A percentile compares a stretch with the other conserved stretches of the same genome.
phyloP scores from a whole-genome alignment of 257 asterid genomes.

The Plantago major region DNA sequence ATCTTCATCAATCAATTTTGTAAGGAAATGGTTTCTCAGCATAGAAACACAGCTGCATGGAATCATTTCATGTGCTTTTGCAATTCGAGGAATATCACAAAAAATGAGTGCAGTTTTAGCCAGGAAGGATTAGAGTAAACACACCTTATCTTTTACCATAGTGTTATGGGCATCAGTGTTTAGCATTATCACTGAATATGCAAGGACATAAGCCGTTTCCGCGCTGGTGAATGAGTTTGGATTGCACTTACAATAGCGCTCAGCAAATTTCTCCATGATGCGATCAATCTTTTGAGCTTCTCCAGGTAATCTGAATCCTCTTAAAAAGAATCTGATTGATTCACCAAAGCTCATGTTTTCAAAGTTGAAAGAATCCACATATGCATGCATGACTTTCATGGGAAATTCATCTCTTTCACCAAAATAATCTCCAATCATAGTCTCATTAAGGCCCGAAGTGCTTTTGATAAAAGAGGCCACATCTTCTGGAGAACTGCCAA shows the following conservation, averaged over 20 bases:
- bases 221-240: constrained; percentile 90
- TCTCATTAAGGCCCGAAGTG: constrained; percentile 83
- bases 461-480: constrained; percentile 85
- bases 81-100: constrained; percentile 14
- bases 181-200: constrained; percentile 97
- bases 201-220: constrained; percentile 97
- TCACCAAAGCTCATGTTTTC: constrained; percentile 89
- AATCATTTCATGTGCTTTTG: constrained; percentile 4
- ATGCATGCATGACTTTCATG: constrained; percentile 96
- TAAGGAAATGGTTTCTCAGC: constrained; percentile 1
- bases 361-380: constrained; percentile 93
- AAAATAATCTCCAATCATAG: constrained; percentile 91
- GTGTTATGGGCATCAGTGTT: constrained; percentile 98
- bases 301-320: constrained; percentile 97
- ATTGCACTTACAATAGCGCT: constrained; percentile 96
- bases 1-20: constrained; percentile 14
- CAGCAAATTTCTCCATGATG: constrained; percentile 99
- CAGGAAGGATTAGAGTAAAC: constrained; percentile 23
- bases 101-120: constrained; percentile 5
- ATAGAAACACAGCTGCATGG: not conserved
- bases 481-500: constrained; percentile 85
- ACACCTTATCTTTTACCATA: constrained; percentile 98
- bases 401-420: constrained; percentile 97
- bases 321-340: constrained; percentile 86
- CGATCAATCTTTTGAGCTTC: constrained; percentile 99